Evolutionary conservation across 192 early-diverging fungal genomes (phyloP), one percentile per base, ranked within the genome.

Genomic region (Diversispora epigaea): DNA sequence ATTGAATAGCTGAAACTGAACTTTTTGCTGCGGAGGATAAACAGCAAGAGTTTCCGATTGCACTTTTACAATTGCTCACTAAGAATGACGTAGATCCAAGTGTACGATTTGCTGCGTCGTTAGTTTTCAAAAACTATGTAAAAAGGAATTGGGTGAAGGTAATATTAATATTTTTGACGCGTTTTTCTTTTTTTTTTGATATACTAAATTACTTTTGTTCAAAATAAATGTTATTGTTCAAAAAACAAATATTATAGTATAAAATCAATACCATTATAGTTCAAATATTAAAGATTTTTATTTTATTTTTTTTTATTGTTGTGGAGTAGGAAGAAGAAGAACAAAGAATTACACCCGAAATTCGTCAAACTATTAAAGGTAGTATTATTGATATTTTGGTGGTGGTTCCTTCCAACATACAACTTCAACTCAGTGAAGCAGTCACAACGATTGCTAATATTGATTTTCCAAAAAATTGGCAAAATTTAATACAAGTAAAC

Each of bases 121-220:
- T 99, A 62, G 91, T 93, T 75, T 98, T 99, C 83, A 99, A 99
- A 84, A 99, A 99, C 82, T 95, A 90, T 85, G 85, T 98, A 77
- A 93, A 94, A 75, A 88, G 91, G 74, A 80, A 91, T 76, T 99
- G 98, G 98, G 78, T 84, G 57, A 43, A 17, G 14, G 60, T 74
- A 63, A 64, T 6, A n/a, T 0, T 15, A n/a, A 11, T 72, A 44
- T 25, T 45, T 25, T 1, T 68, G 21, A 11, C n/a, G 41, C 19
- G 41, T 46, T 49, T 46, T 44, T 49, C 12, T n/a, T 19, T 25
- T 45, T 45, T n/a, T 46, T 17, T 17, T 12, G 43, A n/a, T 9
- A 21, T 4, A 5, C 17, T 45, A 21, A 56, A 52, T 4, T 25
- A 55, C 25, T 41, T 17, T 54, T 25, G n/a, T n/a, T n/a, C n/a